A percentile compares a stretch with the other conserved stretches of the same genome.
Conservation (phyloP, 305 asterid species). For the Solanum hybrid region DNA sequence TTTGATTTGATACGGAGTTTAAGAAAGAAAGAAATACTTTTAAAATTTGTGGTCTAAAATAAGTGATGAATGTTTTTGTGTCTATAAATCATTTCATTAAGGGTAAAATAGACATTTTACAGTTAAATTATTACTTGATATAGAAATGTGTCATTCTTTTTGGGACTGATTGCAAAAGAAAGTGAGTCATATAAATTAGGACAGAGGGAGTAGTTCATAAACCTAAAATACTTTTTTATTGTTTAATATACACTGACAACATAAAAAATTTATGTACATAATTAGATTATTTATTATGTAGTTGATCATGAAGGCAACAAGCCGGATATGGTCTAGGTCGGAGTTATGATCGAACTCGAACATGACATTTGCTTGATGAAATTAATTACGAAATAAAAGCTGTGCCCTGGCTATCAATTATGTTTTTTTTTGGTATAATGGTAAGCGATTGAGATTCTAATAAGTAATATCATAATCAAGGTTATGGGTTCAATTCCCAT, state of each 20-base stretch:
- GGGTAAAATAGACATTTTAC: neutral
- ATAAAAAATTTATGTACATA: neutral
- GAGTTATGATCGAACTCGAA: neutral
- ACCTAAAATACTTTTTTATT: neutral
- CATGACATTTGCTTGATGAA: neutral
- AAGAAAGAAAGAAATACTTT: neutral
- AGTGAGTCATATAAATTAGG: no score
- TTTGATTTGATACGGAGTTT: neutral
- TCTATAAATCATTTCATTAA: neutral
- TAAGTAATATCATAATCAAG: neutral
- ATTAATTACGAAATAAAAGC: neutral
- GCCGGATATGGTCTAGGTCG: neutral
- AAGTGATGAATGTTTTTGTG: no score
- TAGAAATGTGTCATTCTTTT: neutral
- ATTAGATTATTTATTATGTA: neutral
- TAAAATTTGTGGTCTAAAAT: fast-evolving
- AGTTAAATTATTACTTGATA: no score
- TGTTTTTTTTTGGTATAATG: neutral
- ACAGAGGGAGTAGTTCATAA: fast-evolving
- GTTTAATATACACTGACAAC: neutral
- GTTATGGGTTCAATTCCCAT: neutral
- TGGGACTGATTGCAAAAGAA: fast-evolving
- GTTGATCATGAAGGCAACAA: neutral
- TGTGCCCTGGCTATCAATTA: neutral
- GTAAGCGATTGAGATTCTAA: neutral